Evolutionary conservation across 2,329 filamentous ascomycete species (phyloP), one percentile per base, ranked within the genome.

Genomic region (Coniochaeta sp.): DNA sequence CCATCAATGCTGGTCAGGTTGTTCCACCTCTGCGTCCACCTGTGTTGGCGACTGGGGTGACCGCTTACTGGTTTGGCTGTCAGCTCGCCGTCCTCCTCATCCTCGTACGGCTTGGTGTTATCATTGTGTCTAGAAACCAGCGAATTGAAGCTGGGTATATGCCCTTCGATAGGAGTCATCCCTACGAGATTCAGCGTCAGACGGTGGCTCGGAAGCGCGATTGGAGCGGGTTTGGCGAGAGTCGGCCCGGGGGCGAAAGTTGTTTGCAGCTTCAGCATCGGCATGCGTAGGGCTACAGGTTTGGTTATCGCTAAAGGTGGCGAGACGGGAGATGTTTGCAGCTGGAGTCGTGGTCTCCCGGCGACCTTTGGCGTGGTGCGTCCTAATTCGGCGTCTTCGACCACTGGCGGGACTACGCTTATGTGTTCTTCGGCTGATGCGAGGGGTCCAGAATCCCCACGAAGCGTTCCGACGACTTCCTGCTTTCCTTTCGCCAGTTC

Each of bases 31-130:
- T 34, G 19, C 36, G 38, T 40, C 34, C 55, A 42, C 8, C 34
- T 30, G 12, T 40, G 34, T 12, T 42, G 55, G 22, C 34, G 28
- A 19, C 22, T 30, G 2, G 55, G 34, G 16, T 57, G 55, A 5
- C 55, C 64, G 61, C 65, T 67, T 34, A 44, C 57, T 1, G 67
- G 67, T 19, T 65, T 64, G 12, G 67, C 66, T 4, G 67, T 69
- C 17, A 65, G 60, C 7, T 65, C 60, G 9, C 64, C 67, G 22
- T 67, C 68, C 34, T 65, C 63, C 17, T 57, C 55, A 5, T 57
- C 55, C n/a, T 57, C 55, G 22, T 30, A 30, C 7, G 34, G 36
- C 34, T 44, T 26, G 17, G 12, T 30, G 9, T 56, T 19, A 17
- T 14, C 38, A 36, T 19, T 36, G 16, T 56, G 28, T n/a, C 12